These are phyloP conservation scores for Sporothrix sp. DNA, from an alignment of 2,329 filamentous ascomycete species.

Conservation along the genomic window DNA sequence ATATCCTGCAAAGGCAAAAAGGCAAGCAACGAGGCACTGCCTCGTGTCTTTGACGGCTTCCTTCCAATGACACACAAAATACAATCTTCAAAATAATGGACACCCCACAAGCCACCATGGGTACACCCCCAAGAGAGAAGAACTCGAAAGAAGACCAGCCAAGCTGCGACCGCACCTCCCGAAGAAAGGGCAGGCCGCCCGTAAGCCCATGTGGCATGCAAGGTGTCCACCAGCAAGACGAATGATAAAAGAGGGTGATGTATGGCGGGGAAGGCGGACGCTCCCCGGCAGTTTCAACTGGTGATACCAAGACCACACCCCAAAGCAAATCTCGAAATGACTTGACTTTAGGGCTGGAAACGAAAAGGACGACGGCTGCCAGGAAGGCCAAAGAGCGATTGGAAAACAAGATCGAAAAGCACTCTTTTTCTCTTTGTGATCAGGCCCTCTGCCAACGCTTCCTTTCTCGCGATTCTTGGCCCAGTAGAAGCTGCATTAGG, in stretches of 20 bases:
- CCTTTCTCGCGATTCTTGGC: not conserved
- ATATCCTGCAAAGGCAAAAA: not conserved
- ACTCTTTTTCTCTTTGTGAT: too few species aligned
- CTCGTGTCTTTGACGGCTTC: too few species aligned
- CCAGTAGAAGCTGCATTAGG: not conserved
- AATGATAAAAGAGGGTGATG: slow-evolving; percentile 4
- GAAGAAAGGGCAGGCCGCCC: not conserved
- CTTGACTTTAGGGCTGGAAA: too few species aligned
- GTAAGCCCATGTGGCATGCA: not conserved
- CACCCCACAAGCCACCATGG: too few species aligned
- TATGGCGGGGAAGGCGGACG: not conserved
- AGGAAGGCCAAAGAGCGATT: too few species aligned
- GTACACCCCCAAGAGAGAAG: too few species aligned
- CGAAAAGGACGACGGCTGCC: too few species aligned
- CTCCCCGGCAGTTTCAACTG: not conserved
- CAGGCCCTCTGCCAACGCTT: not conserved
- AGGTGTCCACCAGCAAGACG: slow-evolving; percentile 1
- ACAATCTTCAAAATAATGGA: too few species aligned
- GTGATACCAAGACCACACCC: not conserved
- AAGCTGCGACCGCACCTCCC: not conserved
- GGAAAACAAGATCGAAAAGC: too few species aligned
- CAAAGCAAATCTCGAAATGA: too few species aligned
- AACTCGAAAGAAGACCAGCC: not conserved
- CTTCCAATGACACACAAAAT: not conserved
- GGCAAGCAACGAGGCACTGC: not conserved